A percentile compares a stretch with the other conserved stretches of the same genome.
phyloP scores from a whole-genome alignment of 2,329 filamentous ascomycete genomes.

The Aspergillus tanneri region DNA sequence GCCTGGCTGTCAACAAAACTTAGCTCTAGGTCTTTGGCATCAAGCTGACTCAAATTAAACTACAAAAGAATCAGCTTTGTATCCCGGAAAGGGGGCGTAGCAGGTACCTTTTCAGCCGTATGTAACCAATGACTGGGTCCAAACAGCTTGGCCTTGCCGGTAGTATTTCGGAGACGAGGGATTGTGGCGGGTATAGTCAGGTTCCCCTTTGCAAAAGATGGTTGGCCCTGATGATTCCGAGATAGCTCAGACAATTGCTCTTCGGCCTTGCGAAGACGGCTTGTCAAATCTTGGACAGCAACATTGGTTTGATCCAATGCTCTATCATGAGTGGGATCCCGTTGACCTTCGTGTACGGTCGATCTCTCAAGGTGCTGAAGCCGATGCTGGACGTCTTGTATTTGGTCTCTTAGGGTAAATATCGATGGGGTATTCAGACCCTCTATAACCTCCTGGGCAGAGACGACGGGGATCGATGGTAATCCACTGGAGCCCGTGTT shows the following conservation, averaged over 20 bases:
- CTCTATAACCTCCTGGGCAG: neutral
- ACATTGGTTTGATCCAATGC: neutral
- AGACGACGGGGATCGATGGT: neutral
- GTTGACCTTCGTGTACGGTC: neutral
- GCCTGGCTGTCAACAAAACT: conserved; percentile 10
- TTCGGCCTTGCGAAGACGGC: neutral
- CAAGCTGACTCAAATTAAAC: conserved; percentile 5
- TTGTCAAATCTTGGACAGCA: neutral
- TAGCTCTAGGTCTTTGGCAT: conserved; percentile 9
- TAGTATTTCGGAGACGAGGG: conserved; percentile 8
- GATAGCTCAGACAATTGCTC: neutral
- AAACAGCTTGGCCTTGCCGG: conserved; percentile 9
- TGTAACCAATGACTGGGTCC: conserved; percentile 10
- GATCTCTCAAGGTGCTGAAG: conserved; percentile 11
- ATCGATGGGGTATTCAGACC: neutral
- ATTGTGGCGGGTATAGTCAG: neutral
- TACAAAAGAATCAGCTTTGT: no score
- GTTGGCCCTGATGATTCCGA: neutral
- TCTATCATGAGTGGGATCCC: neutral
- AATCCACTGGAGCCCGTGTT: neutral
- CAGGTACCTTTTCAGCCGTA: conserved; percentile 9
- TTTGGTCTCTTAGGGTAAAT: no score
- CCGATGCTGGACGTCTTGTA: conserved; percentile 8
- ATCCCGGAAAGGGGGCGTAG: no score
- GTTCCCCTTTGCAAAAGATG: neutral